These are phyloP conservation scores for Colletotrichum sp. DNA, from an alignment of 2,329 filamentous ascomycete species.

Conservation along the genomic window DNA sequence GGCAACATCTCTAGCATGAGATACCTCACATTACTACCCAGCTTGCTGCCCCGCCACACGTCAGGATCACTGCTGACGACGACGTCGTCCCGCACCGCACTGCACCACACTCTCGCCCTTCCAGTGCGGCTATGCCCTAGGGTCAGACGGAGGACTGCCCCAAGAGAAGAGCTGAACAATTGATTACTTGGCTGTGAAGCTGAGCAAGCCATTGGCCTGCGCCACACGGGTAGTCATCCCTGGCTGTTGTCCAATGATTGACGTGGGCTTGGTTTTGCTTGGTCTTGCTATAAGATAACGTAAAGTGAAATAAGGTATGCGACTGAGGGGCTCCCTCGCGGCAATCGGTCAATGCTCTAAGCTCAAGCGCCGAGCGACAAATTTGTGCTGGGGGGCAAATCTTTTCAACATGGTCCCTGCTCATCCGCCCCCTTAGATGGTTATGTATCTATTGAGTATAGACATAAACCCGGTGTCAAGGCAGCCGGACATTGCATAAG, in stretches of 20 bases:
- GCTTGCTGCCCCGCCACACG: not conserved
- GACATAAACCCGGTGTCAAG: no score
- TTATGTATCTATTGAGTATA: not conserved
- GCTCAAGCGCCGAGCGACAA: not conserved
- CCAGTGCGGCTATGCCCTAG: not conserved
- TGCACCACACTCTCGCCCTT: not conserved
- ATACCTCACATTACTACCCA: not conserved
- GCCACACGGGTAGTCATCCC: not conserved
- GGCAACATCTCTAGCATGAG: not conserved
- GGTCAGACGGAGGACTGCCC: not conserved
- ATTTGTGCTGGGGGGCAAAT: not conserved
- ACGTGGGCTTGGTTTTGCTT: not conserved
- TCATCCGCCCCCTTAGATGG: not conserved
- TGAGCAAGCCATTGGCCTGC: not conserved
- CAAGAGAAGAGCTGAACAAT: not conserved
- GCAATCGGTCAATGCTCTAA: not conserved
- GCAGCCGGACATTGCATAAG: not conserved
- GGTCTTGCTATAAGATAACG: not conserved
- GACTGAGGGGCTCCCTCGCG: not conserved
- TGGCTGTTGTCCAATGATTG: not conserved
- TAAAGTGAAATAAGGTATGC: not conserved
- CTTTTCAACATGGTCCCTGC: not conserved
- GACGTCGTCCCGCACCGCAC: not conserved
- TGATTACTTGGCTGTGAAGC: not conserved
- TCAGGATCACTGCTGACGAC: constrained; percentile 15